Evolutionary conservation across 2,329 filamentous ascomycete genomes (phyloP).

Genomic region (Trichophyton verrucosum): DNA sequence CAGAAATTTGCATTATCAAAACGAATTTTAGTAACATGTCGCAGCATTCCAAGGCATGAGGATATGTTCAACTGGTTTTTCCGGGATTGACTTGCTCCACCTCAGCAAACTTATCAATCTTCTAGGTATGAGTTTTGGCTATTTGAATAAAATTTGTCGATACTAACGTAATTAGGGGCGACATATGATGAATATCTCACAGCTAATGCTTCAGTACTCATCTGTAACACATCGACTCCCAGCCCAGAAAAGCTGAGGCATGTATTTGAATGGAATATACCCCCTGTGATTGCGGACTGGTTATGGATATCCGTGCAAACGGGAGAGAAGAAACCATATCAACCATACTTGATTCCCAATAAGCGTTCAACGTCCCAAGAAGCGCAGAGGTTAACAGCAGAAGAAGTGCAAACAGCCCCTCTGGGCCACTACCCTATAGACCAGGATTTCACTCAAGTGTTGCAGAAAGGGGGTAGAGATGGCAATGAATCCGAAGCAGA

Average conservation of each 20-base stretch:
- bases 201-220: conserved; percentile 57
- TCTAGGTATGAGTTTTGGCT: conserved; percentile 40
- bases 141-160: neutral
- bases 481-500: neutral
- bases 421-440: neutral
- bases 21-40: conserved; percentile 2
- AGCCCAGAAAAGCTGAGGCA: conserved; percentile 63
- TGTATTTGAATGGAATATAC: conserved; percentile 61
- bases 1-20: neutral
- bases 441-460: neutral
- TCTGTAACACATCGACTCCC: conserved; percentile 49
- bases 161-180: conserved; percentile 43
- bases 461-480: neutral
- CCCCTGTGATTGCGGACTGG: conserved; percentile 73
- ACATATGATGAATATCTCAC: conserved; percentile 68
- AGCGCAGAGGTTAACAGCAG: neutral
- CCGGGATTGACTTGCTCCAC: conserved; percentile 73
- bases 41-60: conserved; percentile 54
- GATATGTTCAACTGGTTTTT: conserved; percentile 72
- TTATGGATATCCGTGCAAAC: conserved; percentile 63
- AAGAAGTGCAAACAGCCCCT: neutral
- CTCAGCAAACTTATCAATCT: conserved; percentile 63
- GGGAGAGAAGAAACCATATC: conserved; percentile 37
- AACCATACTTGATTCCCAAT: conserved; percentile 32
- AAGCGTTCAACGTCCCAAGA: conserved; percentile 6